phyloP scores from a whole-genome alignment of 176 grass and related monocot genomes.

The Puya raimondii region DNA sequence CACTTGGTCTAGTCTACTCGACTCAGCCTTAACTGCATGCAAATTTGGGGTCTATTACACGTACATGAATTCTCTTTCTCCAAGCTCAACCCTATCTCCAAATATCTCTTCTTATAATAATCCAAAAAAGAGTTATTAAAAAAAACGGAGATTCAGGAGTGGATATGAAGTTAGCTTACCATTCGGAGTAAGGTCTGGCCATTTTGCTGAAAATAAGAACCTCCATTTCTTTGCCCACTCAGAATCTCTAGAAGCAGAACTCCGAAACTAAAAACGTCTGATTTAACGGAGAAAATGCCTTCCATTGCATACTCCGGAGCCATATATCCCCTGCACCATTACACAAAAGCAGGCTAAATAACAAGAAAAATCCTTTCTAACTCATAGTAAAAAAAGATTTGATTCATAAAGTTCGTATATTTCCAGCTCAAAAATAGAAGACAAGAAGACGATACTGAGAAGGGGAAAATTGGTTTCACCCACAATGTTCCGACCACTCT shows the following conservation, averaged over 20 bases:
- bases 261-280: slow-evolving; percentile 84
- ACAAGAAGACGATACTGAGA: background rate
- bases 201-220: slow-evolving; percentile 44
- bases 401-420: background rate
- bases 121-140: too few relatives aligned
- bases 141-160: too few relatives aligned
- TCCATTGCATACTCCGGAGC: slow-evolving; percentile 71
- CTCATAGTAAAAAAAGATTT: background rate
- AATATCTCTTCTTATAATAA: too few relatives aligned
- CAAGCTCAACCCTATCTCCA: too few relatives aligned
- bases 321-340: slow-evolving; percentile 67
- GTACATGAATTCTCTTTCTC: too few relatives aligned
- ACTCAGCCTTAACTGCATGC: too few relatives aligned
- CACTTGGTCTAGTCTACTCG: too few relatives aligned
- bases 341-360: background rate
- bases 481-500: slow-evolving; percentile 77
- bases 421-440: too few relatives aligned
- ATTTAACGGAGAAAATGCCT: slow-evolving; percentile 85
- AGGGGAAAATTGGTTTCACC: slow-evolving; percentile 10
- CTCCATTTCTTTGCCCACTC: slow-evolving; percentile 66
- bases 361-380: background rate
- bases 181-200: slow-evolving; percentile 53
- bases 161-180: slow-evolving; percentile 21
- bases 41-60: too few relatives aligned
- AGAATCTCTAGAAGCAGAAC: slow-evolving; percentile 86